Base-by-base conservation (phyloP, 2,329 filamentous ascomycete genomes). In the Stachybotrys chartarum region DNA sequence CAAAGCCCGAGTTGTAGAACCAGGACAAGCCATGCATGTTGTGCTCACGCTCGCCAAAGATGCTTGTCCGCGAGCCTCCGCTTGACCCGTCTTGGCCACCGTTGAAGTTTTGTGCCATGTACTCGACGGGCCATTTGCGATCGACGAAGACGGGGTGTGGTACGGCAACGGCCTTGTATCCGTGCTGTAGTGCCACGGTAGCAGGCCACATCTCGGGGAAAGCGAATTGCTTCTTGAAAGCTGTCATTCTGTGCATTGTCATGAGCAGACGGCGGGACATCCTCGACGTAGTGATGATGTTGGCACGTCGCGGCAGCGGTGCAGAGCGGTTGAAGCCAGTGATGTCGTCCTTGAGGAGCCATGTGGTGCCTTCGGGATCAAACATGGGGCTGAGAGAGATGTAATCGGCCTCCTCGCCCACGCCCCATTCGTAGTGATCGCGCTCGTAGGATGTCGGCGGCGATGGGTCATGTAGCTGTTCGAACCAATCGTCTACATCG, bases 161-260 rank as follows among this genome's bases (percentile, higher is more conserved):
- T 3, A 86, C 91, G 61, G 88, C 96, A 14, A 97, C 91, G 44
- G 90, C 91, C 75, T 97, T 97, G 74, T 90, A 86, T 11, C 93
- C 93, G 68, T 97, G 92, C 57, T 97, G 92, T 10, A 97, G 79
- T 1, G 92, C 90, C 1, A 90, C 85, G 0, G 89, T 94, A 1
- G 87, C 87, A 0, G 92, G 90, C 91, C 91, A 97, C 92, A 97
- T 97, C 72, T 97, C 93, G 0, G 91, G 90, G 69, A 96, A 96
- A 76, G 94, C 95, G 60, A 90, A 89, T 71, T 95, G 89, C 63
- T 91, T 92, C 66, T 87, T 86, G 64, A 90, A 82, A 32, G 86
- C 84, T 5, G 92, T 96, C 75, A 96, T 91, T 55, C 85, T 82
- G 75, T 97, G 93, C 93, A 97, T 97, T 17, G 87, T 87, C 58